Evolutionary conservation across 441 rosid genomes (phyloP), one percentile per base, ranked within the genome.

Genomic region (Euphorbia celastroides): DNA sequence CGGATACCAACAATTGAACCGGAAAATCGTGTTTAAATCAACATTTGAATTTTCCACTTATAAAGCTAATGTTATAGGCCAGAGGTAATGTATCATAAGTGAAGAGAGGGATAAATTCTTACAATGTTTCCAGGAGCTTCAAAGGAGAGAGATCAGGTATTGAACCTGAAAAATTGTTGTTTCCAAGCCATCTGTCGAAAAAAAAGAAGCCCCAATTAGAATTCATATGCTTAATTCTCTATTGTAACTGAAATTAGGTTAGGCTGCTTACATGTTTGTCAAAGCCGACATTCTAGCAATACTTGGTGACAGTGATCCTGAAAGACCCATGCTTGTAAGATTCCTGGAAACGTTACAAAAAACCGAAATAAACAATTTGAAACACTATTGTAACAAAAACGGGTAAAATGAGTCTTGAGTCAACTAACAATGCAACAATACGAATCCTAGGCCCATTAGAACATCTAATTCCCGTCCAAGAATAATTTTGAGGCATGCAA

Each of bases 381-480:
- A 31, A 67, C 72, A 32, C 46, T 55, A 59, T 27, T 63, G 44
- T 48, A 66, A 55, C 60, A 57, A 51, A 56, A 58, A 62, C 17
- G 5, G 56, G 67, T 28, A 31, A n/a, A 11, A 36, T 17, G 64
- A 50, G 48, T 36, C 41, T 59, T 27, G 48, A 70, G 13, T 62
- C 11, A 72, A 89, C 98, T 88, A 79, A 90, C 97, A 90, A 67
- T 44, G 87, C 25, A 69, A 81, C 71, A 41, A 90, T 77, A 54
- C 97, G 92, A 70, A 86, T 82, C 42, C 88, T 83, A 42, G 83
- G 74, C 17, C 92, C 95, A 58, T 74, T 75, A 19, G 82, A 70
- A 76, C 97, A 93, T 26, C 84, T 76, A 66, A 93, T 73, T 60
- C 97, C 98, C 59, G 92, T 79, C 97, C 98, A 93, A 12, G 83